Evolutionary conservation across 345 rosid genomes (phyloP), one percentile per base, ranked within the genome.

Genomic region (Salix exigua): DNA sequence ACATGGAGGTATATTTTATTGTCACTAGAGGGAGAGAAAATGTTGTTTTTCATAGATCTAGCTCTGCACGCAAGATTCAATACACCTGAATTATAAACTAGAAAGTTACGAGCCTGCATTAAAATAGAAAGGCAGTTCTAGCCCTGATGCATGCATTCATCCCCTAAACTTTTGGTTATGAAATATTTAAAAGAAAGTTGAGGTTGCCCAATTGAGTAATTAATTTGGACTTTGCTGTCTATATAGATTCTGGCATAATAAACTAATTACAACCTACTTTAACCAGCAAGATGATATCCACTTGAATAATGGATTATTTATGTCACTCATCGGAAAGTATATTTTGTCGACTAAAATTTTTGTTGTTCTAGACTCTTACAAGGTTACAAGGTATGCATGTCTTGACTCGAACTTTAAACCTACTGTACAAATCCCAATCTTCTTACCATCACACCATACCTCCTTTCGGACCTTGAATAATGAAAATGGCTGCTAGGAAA

Each of bases 221-320:
- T 33, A 60, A 69, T 70, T 71, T 77, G 70, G 80, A 77, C 64
- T 71, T 62, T 70, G 65, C 64, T 71, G 79, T 70, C 78, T 53
- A 35, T 42, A 6, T 50, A 42, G 35, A 30, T 65, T 18, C 26
- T 42, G 68, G 38, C 35, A 42, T 73, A 23, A 31, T 16, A 16
- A 50, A 46, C 25, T 17, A 70, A 17, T 31, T 50, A 18, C 7
- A 1, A 71, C 63, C 7, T 60, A 14, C 51, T 58, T 17, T 60
- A 23, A n/a, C 21, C 40, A 37, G 38, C 48, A 72, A 9, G 31
- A 58, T 58, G 30, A 72, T 31, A 11, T 1, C 53, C 5, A 48
- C 19, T 48, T 48, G 21, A 48, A 33, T 33, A 33, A 33, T 33
- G 1, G 37, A 33, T 31, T 31, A 4, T 31, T 31, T 4, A 31